Base-by-base conservation (phyloP, 2,329 filamentous ascomycete genomes). In the Magnaporthiopsis poae region DNA sequence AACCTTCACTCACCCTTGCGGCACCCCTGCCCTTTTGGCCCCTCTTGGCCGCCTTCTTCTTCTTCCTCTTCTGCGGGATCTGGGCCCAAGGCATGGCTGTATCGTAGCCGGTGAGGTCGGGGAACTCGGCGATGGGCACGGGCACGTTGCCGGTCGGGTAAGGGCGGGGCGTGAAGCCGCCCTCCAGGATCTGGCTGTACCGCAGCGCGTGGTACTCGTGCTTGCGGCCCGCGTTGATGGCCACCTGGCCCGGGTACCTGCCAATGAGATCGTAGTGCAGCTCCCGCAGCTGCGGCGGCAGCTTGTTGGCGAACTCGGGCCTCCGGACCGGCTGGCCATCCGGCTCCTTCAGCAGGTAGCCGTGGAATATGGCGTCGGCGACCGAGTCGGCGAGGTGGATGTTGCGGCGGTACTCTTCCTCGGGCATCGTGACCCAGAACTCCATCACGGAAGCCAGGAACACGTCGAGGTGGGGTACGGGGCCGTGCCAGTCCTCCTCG, bases 71-170 rank as follows among this genome's bases (percentile, higher is more conserved):
- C 21, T 8, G 4, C 11, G 27, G 21, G n/a, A 52, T 64, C 25
- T 64, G 39, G 33, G 18, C 18, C 15, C 36, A 52, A 18, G 46
- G 36, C 36, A 59, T 9, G 3, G 46, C 39, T 13, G 2, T 3
- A 5, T 31, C 29, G 18, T n/a, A 39, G 18, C 62, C 62, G 11
- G 62, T 64, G 27, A 64, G 62, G n/a, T 56, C 36, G 5, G 62
- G 62, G n/a, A 56, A 59, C 27, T 64, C 62, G 25, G 62, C 62
- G 15, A 64, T 8, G 3, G 62, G 56, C 4, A 64, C 36, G 11
- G 62, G 62, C 12, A 64, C 62, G 36, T 64, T 64, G 15, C 39
- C 62, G 2, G 36, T 31, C 15, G 62, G 62, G n/a, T 64, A 64
- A 21, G 39, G 62, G 27, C 62, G 62, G 11, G 62, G 5, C 13